Base-by-base conservation (phyloP, 1,284 basidiomycete genomes). In the Ceratobasidium sp. region DNA sequence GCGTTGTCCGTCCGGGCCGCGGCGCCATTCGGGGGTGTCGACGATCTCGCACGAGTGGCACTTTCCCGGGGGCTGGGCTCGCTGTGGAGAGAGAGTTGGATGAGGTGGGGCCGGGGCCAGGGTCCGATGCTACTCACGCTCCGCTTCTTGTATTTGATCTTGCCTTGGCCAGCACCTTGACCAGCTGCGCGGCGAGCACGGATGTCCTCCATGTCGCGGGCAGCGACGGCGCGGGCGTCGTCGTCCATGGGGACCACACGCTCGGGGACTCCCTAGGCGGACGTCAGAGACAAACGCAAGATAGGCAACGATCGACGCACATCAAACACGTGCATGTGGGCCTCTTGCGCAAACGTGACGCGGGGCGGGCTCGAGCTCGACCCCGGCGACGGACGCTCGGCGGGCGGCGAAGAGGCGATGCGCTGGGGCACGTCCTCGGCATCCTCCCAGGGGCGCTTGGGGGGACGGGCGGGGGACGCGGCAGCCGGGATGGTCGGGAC, bases 11-110 rank as follows among this genome's bases (percentile, higher is more conserved):
- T 76, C 65, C 23, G 75, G 75, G 48, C 75, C 75, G 46, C 75
- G 62, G 57, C 75, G 60, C 75, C 75, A 76, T 61, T 76, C 75
- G 30, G 75, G 75, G n/a, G 75, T 74, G 45, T 76, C 75, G n/a
- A 53, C 45, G 39, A 52, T 74, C 23, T 59, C 43, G 52, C 75
- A 76, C 23, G 73, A 73, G 50, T 71, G 60, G 52, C 75, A 76
- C 26, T 67, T 36, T 23, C 73, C 74, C 28, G 74, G 74, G n/a
- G 72, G 55, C 28, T 71, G 53, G 26, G 75, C 73, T 26, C 53
- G 53, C 64, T 67, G 43, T 41, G 60, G 26, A 26, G 26, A 26
- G 34, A 23, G 34, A 48, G 45, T 52, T 46, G 46, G 45, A 53
- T 53, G 43, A 39, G 39, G 23, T 46, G 30, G 50, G 32, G 30